Evolutionary conservation across 2,329 filamentous ascomycete genomes (phyloP).

Genomic region (Neonectria faginata): DNA sequence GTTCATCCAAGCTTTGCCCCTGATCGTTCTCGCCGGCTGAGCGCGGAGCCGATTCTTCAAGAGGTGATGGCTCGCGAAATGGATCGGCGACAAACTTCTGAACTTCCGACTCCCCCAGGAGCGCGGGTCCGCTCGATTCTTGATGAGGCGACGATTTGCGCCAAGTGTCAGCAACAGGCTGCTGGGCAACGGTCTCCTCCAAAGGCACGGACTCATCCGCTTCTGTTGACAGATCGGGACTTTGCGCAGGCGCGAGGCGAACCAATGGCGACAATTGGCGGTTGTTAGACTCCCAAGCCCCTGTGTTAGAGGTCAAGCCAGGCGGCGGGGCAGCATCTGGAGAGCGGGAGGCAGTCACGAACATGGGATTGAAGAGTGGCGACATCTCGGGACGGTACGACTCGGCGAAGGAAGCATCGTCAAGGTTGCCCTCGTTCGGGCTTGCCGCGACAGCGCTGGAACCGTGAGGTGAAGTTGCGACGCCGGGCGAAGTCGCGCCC

Average conservation of each 20-base stretch:
- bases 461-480: slow-evolving; percentile 18
- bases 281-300: slow-evolving; percentile 32
- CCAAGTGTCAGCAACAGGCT: slow-evolving; percentile 9
- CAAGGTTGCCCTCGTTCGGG: slow-evolving; percentile 23
- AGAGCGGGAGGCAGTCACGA: slow-evolving; percentile 20
- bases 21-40: not conserved
- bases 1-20: slow-evolving; percentile 7
- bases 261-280: slow-evolving; percentile 27
- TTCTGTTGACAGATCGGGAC: slow-evolving; percentile 28
- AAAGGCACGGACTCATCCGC: slow-evolving; percentile 5
- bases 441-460: slow-evolving; percentile 24
- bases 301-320: slow-evolving; percentile 26
- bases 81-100: slow-evolving; percentile 16
- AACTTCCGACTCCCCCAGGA: not conserved
- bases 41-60: slow-evolving; percentile 21
- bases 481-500: slow-evolving; percentile 15
- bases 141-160: slow-evolving; percentile 20
- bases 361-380: slow-evolving; percentile 40
- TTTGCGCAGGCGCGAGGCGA: slow-evolving; percentile 1
- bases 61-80: slow-evolving; percentile 13
- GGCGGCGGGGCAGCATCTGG: slow-evolving; percentile 22
- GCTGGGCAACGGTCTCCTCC: not conserved
- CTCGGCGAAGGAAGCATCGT: slow-evolving; percentile 43
- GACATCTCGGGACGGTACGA: slow-evolving; percentile 41
- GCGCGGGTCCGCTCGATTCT: slow-evolving; percentile 2